Conservation (phyloP, 192 early-diverging fungal species). For the Coemansia sp. region DNA sequence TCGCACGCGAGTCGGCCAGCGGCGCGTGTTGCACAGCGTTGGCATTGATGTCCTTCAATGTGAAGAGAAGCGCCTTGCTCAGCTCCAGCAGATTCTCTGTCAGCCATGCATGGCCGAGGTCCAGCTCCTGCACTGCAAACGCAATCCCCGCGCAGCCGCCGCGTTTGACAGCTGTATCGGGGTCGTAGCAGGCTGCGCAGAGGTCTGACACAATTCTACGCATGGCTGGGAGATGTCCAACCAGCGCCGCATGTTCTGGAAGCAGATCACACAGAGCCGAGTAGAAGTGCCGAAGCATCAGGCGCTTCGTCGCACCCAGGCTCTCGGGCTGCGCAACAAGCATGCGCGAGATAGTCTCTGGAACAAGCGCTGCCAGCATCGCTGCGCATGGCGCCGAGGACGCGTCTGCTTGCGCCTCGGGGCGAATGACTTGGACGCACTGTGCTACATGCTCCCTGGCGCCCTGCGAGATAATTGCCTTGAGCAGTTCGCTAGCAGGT, state of each 20-base stretch:
- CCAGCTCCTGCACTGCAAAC: slow-evolving; percentile 75
- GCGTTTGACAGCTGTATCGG: slow-evolving; percentile 80
- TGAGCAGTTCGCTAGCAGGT: slow-evolving; percentile 23
- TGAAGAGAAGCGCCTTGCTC: slow-evolving; percentile 86
- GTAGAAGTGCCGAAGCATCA: slow-evolving; percentile 36
- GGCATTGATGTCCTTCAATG: slow-evolving; percentile 79
- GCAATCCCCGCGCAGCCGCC: slow-evolving; percentile 91
- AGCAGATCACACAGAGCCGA: slow-evolving; percentile 20
- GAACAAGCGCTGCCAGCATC: slow-evolving; percentile 24
- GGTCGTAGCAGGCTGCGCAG: slow-evolving; percentile 88
- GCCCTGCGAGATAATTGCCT: slow-evolving; percentile 22
- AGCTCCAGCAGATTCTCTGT: slow-evolving; percentile 93
- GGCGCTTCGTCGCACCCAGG: slow-evolving; percentile 17
- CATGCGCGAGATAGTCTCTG: slow-evolving; percentile 39
- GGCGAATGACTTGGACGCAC: slow-evolving; percentile 17
- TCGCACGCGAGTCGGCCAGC: slow-evolving; percentile 26
- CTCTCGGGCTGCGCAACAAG: slow-evolving; percentile 28
- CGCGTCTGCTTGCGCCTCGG: background rate
- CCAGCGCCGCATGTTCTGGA: slow-evolving; percentile 7
- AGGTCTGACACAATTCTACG: slow-evolving; percentile 74
- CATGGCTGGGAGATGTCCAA: slow-evolving; percentile 49
- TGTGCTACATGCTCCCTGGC: slow-evolving; percentile 40
- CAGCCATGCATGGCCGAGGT: slow-evolving; percentile 88
- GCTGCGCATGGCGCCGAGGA: background rate
- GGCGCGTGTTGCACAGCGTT: slow-evolving; percentile 21